Conservation (phyloP, 805 yeast genomes). For the Metschnikowia rubicola region DNA sequence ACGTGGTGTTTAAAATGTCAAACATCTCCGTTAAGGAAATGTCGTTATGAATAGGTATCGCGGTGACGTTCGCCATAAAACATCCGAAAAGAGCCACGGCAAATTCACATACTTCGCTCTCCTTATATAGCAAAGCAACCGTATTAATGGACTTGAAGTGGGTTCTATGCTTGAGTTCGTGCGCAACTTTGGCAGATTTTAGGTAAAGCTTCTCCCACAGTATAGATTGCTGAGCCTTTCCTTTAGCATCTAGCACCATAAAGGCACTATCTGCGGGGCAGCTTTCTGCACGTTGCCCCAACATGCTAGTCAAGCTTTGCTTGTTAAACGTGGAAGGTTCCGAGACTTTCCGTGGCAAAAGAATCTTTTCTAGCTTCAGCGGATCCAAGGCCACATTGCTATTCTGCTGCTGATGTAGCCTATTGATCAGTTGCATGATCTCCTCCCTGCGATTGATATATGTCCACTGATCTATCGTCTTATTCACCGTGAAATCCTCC, state of each 20-base stretch:
- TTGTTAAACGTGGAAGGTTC: constrained; percentile 25
- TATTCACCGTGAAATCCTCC: constrained; percentile 38
- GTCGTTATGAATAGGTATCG: constrained; percentile 85
- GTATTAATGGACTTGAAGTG: constrained; percentile 78
- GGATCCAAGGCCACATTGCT: constrained; percentile 26
- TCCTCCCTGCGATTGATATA: constrained; percentile 45
- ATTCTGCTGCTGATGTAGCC: constrained; percentile 31
- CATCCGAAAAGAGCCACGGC: constrained; percentile 86
- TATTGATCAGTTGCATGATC: constrained; percentile 36
- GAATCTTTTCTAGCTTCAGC: constrained; percentile 50
- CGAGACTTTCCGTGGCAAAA: constrained; percentile 53
- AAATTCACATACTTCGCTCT: constrained; percentile 80
- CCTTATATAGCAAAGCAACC: constrained; percentile 79
- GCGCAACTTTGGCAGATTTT: constrained; percentile 84
- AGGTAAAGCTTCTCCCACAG: constrained; percentile 88
- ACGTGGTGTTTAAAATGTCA: constrained; percentile 68
- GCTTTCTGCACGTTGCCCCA: constrained; percentile 67
- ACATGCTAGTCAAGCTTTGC: constrained; percentile 65
- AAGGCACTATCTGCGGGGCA: constrained; percentile 67
- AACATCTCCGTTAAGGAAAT: constrained; percentile 65
- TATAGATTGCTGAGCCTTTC: constrained; percentile 72
- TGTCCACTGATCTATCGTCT: constrained; percentile 45
- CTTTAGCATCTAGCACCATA: constrained; percentile 67
- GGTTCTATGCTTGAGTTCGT: constrained; percentile 68
- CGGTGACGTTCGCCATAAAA: constrained; percentile 88